phyloP scores from a whole-genome alignment of 2,329 filamentous ascomycete species.

The Ceratocystis smalleyi region DNA sequence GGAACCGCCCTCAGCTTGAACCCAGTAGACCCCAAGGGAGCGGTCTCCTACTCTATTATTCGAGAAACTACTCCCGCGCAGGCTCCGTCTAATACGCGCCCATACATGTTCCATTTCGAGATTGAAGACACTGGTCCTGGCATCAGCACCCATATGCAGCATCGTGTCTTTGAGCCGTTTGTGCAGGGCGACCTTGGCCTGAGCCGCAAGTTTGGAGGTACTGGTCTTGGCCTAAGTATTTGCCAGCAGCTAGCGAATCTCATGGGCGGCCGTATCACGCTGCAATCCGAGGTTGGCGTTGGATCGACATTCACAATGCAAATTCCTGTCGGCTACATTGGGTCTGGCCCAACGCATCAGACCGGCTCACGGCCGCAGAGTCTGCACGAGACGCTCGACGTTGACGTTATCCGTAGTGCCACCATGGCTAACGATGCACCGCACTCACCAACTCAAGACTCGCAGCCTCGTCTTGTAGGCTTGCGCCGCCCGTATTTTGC shows the following conservation, averaged over 20 bases:
- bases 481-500: conserved; percentile 71
- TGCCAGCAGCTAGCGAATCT: conserved; percentile 70
- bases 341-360: conserved; percentile 44
- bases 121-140: conserved; percentile 80
- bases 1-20: conserved; percentile 47
- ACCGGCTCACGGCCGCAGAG: conserved; percentile 34
- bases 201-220: conserved; percentile 81
- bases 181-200: conserved; percentile 82
- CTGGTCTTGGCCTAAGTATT: conserved; percentile 75
- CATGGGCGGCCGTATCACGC: conserved; percentile 62
- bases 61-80: conserved; percentile 44
- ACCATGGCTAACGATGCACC: conserved; percentile 21
- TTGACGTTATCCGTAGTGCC: conserved; percentile 18
- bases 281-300: conserved; percentile 55
- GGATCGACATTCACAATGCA: conserved; percentile 72
- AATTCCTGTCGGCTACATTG: conserved; percentile 64
- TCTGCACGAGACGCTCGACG: conserved; percentile 25
- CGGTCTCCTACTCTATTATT: conserved; percentile 30
- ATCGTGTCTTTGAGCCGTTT: conserved; percentile 84
- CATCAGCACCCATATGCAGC: conserved; percentile 60
- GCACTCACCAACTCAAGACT: conserved; percentile 39
- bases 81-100: conserved; percentile 45
- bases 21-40: conserved; percentile 41
- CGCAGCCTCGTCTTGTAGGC: conserved; percentile 65
- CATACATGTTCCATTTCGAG: conserved; percentile 71